Percentiles rank a stretch among this genome's conserved stretches.
These are phyloP conservation scores for Gonapodya sp. DNA, from an alignment of 192 early-diverging fungal genomes.

Conservation along the genomic window DNA sequence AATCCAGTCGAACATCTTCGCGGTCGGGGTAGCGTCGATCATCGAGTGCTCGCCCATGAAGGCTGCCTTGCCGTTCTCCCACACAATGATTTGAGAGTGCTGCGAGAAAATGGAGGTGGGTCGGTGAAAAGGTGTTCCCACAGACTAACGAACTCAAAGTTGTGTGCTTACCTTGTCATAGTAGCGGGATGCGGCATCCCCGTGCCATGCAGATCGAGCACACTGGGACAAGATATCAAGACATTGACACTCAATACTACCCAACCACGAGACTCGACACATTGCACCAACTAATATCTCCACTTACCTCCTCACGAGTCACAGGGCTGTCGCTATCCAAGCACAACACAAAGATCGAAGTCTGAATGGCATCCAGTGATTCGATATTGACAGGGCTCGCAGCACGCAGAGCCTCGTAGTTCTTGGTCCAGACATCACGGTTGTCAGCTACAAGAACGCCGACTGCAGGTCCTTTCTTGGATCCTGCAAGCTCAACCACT, in stretches of 20 bases:
- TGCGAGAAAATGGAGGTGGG: no score
- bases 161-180: conserved; percentile 79
- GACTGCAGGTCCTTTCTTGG: conserved; percentile 53
- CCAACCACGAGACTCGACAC: no score
- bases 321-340: conserved; percentile 80
- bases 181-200: conserved; percentile 92
- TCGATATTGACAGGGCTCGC: conserved; percentile 59
- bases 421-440: conserved; percentile 84
- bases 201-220: conserved; percentile 81
- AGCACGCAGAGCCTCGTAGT: conserved; percentile 54
- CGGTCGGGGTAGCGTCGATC: conserved; percentile 89
- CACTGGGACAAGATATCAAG: background rate
- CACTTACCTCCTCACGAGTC: conserved; percentile 68
- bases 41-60: conserved; percentile 78
- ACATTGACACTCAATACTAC: background rate
- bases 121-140: no score
- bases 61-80: conserved; percentile 94
- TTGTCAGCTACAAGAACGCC: conserved; percentile 85
- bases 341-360: conserved; percentile 77
- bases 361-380: conserved; percentile 73
- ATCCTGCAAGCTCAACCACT: conserved; percentile 16
- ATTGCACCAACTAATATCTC: background rate
- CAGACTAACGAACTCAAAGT: no score
- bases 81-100: conserved; percentile 83
- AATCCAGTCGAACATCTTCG: background rate